Evolutionary conservation across 2,329 filamentous ascomycete genomes (phyloP).

Genomic region (Beauveria medogensis): DNA sequence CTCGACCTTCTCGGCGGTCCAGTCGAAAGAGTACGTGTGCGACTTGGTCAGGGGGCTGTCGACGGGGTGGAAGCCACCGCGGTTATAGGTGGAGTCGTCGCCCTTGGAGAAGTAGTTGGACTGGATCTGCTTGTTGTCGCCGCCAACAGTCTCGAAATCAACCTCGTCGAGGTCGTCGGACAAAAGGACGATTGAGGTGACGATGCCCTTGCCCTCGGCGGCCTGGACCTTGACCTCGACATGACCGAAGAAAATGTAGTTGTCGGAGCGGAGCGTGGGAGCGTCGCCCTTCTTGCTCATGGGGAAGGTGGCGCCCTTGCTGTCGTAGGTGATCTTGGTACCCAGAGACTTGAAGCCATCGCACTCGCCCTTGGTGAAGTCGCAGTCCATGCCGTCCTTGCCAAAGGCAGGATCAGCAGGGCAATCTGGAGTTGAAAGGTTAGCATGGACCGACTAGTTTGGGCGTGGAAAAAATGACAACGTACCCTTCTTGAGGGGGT

Average conservation of each 20-base stretch:
- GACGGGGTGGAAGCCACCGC: slow-evolving; percentile 55
- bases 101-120: slow-evolving; percentile 81
- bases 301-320: slow-evolving; percentile 46
- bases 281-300: slow-evolving; percentile 61
- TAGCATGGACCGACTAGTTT: slow-evolving; percentile 11
- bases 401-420: slow-evolving; percentile 71
- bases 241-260: slow-evolving; percentile 96
- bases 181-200: slow-evolving; percentile 84
- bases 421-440: slow-evolving; percentile 42
- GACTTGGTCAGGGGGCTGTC: slow-evolving; percentile 47
- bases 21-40: slow-evolving; percentile 63
- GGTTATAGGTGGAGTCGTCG: slow-evolving; percentile 61
- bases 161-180: slow-evolving; percentile 88
- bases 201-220: slow-evolving; percentile 73
- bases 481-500: slow-evolving; percentile 45
- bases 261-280: slow-evolving; percentile 65
- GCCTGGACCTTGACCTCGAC: slow-evolving; percentile 73
- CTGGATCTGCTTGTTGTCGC: slow-evolving; percentile 66
- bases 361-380: slow-evolving; percentile 69
- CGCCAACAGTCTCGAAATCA: slow-evolving; percentile 93
- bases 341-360: slow-evolving; percentile 42
- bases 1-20: slow-evolving; percentile 53
- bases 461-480: background rate
- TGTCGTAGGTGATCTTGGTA: slow-evolving; percentile 40
- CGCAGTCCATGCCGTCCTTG: slow-evolving; percentile 45